These are phyloP conservation scores for Porogramme epimiltina DNA, from an alignment of 1,284 basidiomycete species.

Conservation along the genomic window DNA sequence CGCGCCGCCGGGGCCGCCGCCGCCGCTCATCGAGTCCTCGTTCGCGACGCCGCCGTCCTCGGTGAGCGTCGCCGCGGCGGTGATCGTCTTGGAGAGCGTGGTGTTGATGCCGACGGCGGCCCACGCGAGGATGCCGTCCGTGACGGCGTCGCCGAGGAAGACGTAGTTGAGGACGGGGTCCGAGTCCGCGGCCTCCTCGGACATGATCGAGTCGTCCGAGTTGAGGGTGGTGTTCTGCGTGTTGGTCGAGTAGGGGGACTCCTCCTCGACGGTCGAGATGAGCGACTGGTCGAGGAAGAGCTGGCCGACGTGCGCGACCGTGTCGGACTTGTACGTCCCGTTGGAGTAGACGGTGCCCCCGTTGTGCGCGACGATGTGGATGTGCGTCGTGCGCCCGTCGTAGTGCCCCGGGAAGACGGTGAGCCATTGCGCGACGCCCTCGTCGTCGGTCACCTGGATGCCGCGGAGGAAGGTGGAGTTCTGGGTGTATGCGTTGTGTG, in stretches of 20 bases:
- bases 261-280: neutral
- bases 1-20: neutral
- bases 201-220: neutral
- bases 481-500: neutral
- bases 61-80: neutral
- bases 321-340: neutral
- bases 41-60: neutral
- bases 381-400: neutral
- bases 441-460: neutral
- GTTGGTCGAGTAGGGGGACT: neutral
- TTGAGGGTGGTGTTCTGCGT: neutral
- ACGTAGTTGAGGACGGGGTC: neutral
- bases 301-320: neutral
- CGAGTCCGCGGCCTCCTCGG: neutral
- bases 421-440: neutral
- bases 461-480: neutral
- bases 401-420: neutral
- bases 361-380: neutral
- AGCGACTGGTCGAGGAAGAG: neutral
- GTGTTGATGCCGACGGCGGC: neutral
- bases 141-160: neutral
- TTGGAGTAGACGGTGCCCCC: neutral
- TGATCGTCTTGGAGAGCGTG: neutral
- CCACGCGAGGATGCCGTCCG: neutral
- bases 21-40: neutral